phyloP scores from a whole-genome alignment of 2,329 filamentous ascomycete genomes.

The Sclerotinia subarctica region DNA sequence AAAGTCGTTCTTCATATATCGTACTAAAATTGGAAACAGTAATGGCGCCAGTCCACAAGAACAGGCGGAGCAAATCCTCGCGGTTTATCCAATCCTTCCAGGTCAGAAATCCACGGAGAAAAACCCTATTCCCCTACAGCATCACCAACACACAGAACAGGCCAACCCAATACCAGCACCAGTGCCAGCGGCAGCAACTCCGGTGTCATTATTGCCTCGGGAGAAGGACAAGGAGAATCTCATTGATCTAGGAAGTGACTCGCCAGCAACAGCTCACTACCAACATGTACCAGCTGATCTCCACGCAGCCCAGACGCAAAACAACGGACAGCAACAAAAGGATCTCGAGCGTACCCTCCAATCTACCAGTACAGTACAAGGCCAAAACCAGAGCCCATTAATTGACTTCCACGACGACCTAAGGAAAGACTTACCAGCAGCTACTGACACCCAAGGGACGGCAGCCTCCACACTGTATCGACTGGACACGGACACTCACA shows the following conservation, averaged over 20 bases:
- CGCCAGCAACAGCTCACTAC: constrained; percentile 13
- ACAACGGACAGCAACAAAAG: constrained; percentile 32
- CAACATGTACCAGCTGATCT: constrained; percentile 30
- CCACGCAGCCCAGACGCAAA: constrained; percentile 31
- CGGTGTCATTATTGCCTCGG: constrained; percentile 18
- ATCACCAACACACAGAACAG: constrained; percentile 25
- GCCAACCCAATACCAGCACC: constrained; percentile 22
- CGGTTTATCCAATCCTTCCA: constrained; percentile 79
- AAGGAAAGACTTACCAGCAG: constrained; percentile 47
- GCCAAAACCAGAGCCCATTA: constrained; percentile 25
- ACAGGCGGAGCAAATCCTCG: constrained; percentile 77
- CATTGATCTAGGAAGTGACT: constrained; percentile 54
- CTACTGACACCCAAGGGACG: constrained; percentile 12
- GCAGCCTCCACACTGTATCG: constrained; percentile 26
- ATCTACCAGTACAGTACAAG: constrained; percentile 28
- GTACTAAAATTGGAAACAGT: constrained; percentile 40
- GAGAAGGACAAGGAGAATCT: constrained; percentile 43
- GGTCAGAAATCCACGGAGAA: constrained; percentile 62
- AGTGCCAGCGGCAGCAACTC: constrained; percentile 5
- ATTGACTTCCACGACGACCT: constrained; percentile 57
- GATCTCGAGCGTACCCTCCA: constrained; percentile 34
- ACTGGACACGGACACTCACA: constrained; percentile 36
- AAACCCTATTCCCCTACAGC: constrained; percentile 54
- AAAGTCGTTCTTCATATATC: not conserved
- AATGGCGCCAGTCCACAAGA: constrained; percentile 64